These are phyloP conservation scores for Malus fusca DNA, from an alignment of 306 rosid species.

Conservation along the genomic window DNA sequence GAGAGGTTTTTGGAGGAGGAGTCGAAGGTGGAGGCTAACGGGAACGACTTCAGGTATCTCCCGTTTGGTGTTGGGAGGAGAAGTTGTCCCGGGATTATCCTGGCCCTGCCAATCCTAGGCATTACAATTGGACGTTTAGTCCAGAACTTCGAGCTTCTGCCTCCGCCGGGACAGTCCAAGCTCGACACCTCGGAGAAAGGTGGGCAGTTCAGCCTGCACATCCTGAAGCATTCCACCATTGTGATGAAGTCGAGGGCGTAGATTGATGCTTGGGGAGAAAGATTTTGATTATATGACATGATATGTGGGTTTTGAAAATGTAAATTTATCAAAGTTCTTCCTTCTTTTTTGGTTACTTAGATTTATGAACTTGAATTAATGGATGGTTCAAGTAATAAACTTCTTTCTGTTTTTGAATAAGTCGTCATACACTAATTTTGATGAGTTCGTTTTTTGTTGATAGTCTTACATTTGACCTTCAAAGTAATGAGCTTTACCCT, in stretches of 20 bases:
- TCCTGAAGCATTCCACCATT: slow-evolving; percentile 75
- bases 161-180: slow-evolving; percentile 72
- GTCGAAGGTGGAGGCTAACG: slow-evolving; percentile 76
- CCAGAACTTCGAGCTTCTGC: slow-evolving; percentile 74
- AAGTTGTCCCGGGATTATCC: slow-evolving; percentile 85
- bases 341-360: neutral
- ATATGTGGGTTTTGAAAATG: neutral
- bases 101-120: slow-evolving; percentile 80
- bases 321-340: neutral
- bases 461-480: too few species aligned
- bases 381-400: neutral
- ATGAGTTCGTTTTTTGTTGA: too few species aligned
- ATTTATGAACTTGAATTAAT: neutral
- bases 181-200: slow-evolving; percentile 76
- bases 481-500: too few species aligned
- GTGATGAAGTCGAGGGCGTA: slow-evolving; percentile 57
- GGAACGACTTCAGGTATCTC: slow-evolving; percentile 79
- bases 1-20: slow-evolving; percentile 90
- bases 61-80: slow-evolving; percentile 85
- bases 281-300: slow-evolving; percentile 2
- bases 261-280: neutral
- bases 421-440: too few species aligned
- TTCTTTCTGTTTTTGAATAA: neutral
- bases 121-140: slow-evolving; percentile 75
- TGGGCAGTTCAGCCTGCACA: slow-evolving; percentile 88